Evolutionary conservation across 495 filamentous ascomycete species (phyloP), one percentile per base, ranked within the genome.

Genomic region (Pseudomonodictys pantanalensis): DNA sequence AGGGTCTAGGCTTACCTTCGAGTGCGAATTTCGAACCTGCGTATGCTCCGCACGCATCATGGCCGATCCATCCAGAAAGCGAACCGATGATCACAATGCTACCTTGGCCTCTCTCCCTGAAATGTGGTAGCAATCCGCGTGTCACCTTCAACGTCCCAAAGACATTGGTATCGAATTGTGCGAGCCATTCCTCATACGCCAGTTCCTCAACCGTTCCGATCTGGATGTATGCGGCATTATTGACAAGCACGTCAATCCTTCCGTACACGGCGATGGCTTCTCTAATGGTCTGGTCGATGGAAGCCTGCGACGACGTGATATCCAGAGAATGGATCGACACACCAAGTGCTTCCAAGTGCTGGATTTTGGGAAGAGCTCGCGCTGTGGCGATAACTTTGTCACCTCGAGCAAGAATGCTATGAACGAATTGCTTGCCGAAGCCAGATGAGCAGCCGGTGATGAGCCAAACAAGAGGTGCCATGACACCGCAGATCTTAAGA

Each of bases 311-410:
- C 18, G 43, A 35, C 0, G 55, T 56, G 18, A 67, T 49, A 35
- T 67, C 65, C 5, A 67, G 53, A 24, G 42, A 22, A 1, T 56
- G 11, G 45, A 39, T 42, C 9, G 4, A 9, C 10, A 32, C 54
- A 9, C 44, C 45, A 1, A 47, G 9, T 18, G 51, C 26, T 44
- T 62, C 46, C 33, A 68, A 25, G 4, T 20, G 9, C 15, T 67
- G 56, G 22, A 69, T 64, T 29, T 73, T 73, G 15, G 42, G 38
- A 20, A 52, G 1, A 11, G 8, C 24, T 8, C 75, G 62, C 22
- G 72, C 72, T 7, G 73, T 77, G 11, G 73, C 72, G 42, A 77
- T 64, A 11, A 66, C 69, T 35, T 73, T 72, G 50, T 74, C 75
- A 17, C 72, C 72, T 28, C 56, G 65, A 11, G 66, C 58, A 23